Evolutionary conservation across 306 rosid genomes (phyloP).

Genomic region (Lithocarpus polystachyus): DNA sequence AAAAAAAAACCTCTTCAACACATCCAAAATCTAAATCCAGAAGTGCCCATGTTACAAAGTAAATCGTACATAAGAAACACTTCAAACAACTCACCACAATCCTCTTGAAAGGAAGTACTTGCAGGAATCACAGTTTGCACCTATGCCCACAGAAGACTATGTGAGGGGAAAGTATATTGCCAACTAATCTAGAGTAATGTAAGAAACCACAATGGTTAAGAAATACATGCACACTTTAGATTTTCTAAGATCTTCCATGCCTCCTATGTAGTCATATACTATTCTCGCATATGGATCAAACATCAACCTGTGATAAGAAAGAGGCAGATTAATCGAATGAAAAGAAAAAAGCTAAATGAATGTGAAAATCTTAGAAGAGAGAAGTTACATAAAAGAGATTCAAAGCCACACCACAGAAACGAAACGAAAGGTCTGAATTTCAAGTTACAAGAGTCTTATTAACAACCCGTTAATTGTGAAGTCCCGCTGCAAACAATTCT

Average conservation of each 20-base stretch:
- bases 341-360: neutral
- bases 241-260: conserved; percentile 66
- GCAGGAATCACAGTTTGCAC: conserved; percentile 78
- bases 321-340: conserved; percentile 13
- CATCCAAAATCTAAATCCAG: neutral
- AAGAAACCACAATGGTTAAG: conserved; percentile 34
- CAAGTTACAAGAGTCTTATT: conserved; percentile 31
- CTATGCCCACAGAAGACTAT: conserved; percentile 49
- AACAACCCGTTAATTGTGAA: conserved; percentile 89
- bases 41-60: neutral
- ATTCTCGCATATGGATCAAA: conserved; percentile 66
- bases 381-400: conserved; percentile 13
- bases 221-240: conserved; percentile 62
- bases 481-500: conserved; percentile 76
- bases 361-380: conserved; percentile 4
- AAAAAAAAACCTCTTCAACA: neutral
- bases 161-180: conserved; percentile 24
- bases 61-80: neutral
- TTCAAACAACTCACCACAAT: conserved; percentile 64
- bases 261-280: conserved; percentile 83
- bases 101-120: conserved; percentile 70
- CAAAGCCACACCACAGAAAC: conserved; percentile 3
- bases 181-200: conserved; percentile 23
- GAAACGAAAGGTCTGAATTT: neutral
- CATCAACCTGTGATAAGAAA: conserved; percentile 63